Evolutionary conservation across 2,329 filamentous ascomycete genomes (phyloP).

Genomic region (Colletotrichum theobromicola): DNA sequence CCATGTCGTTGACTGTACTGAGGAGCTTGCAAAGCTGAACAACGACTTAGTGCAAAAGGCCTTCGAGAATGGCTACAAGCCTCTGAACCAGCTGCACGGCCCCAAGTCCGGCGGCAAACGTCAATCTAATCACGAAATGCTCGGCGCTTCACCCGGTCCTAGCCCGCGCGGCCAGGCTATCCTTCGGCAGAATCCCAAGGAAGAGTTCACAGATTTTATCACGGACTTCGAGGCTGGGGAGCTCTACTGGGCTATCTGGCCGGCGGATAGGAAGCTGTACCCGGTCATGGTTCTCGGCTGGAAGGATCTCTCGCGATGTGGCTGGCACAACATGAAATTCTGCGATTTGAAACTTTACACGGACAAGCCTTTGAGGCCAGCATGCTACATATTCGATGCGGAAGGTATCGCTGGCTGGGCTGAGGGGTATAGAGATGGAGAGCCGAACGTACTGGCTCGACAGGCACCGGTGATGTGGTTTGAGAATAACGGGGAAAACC

Average conservation of each 20-base stretch:
- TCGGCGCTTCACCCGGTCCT: neutral
- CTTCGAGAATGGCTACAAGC: slow-evolving; percentile 21
- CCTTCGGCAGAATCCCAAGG: neutral
- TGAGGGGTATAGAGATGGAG: slow-evolving; percentile 20
- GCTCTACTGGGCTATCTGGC: slow-evolving; percentile 22
- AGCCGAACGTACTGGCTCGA: slow-evolving; percentile 8
- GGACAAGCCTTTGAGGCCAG: neutral
- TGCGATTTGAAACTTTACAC: slow-evolving; percentile 1
- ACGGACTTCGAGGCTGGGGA: slow-evolving; percentile 19
- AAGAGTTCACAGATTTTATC: neutral
- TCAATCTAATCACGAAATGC: neutral
- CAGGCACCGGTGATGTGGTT: slow-evolving; percentile 24
- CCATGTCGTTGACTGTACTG: slow-evolving; percentile 21
- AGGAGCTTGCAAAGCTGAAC: slow-evolving; percentile 13
- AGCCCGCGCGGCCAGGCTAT: neutral
- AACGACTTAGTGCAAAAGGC: slow-evolving; percentile 20
- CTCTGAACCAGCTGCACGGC: slow-evolving; percentile 15
- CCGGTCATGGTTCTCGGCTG: slow-evolving; percentile 23
- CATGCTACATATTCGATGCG: slow-evolving; percentile 18
- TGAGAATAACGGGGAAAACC: slow-evolving; percentile 20
- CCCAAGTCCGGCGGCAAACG: slow-evolving; percentile 18
- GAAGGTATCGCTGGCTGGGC: slow-evolving; percentile 22
- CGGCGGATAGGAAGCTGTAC: slow-evolving; percentile 13
- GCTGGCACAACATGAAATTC: slow-evolving; percentile 4
- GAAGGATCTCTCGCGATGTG: slow-evolving; percentile 15